Conservation (phyloP, 306 rosid species). For the Lablab purpureus region DNA sequence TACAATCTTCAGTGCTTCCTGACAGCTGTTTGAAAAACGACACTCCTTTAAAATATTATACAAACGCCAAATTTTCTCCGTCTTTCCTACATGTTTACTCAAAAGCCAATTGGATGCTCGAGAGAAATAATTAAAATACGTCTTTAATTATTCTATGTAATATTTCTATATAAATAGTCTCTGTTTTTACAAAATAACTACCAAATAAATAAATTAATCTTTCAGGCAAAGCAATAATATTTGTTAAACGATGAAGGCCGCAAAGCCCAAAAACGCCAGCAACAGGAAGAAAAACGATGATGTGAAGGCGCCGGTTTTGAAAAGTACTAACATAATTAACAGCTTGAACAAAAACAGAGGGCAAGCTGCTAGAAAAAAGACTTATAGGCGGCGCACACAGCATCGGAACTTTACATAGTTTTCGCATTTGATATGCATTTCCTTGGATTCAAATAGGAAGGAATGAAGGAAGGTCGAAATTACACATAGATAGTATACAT, state of each 20-base stretch:
- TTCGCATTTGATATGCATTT: not conserved
- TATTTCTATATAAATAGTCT: not conserved
- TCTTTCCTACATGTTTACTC: not conserved
- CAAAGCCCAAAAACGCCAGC: not conserved
- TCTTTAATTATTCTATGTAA: not conserved
- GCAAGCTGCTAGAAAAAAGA: not conserved
- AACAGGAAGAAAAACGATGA: not conserved
- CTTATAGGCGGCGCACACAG: not conserved
- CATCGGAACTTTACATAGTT: slow-evolving; percentile 14
- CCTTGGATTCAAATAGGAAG: slow-evolving; percentile 30
- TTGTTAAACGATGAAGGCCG: not conserved
- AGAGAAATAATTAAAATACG: not conserved
- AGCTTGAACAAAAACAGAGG: not conserved
- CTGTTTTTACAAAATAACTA: not conserved
- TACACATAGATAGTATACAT: slow-evolving; percentile 13
- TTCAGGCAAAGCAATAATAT: not conserved
- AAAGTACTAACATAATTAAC: not conserved
- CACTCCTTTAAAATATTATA: too few relatives aligned
- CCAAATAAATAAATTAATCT: not conserved
- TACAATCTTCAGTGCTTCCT: slow-evolving; percentile 3
- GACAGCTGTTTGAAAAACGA: not conserved
- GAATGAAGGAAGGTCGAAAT: not conserved
- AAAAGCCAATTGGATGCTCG: not conserved
- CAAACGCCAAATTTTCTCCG: not conserved
- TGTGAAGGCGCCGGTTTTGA: too few relatives aligned